Conservation (phyloP, 2,329 filamentous ascomycete species). For the Leptographium procerum region DNA sequence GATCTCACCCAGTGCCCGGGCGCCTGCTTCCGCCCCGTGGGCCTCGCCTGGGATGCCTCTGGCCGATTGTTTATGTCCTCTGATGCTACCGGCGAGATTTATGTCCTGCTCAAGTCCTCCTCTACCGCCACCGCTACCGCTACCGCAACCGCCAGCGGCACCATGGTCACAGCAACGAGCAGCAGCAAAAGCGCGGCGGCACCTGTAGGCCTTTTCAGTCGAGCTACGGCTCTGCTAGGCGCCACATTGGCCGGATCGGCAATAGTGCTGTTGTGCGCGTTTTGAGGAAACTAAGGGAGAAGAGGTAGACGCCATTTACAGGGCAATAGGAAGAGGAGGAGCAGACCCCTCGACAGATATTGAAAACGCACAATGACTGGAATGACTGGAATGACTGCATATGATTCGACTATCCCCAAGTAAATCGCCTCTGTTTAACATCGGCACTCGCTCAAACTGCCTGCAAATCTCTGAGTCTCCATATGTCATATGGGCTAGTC, state of each 20-base stretch:
- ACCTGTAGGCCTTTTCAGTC: neutral
- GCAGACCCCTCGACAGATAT: neutral
- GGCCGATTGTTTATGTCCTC: slow-evolving; percentile 51
- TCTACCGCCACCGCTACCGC: neutral
- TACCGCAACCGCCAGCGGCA: slow-evolving; percentile 9
- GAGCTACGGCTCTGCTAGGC: neutral
- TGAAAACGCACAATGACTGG: neutral
- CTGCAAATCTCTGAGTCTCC: too few relatives aligned
- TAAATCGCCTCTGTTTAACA: too few relatives aligned
- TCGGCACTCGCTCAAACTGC: too few relatives aligned
- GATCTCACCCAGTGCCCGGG: slow-evolving; percentile 41
- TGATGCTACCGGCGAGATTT: slow-evolving; percentile 56
- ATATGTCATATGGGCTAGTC: too few relatives aligned
- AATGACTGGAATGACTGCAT: neutral
- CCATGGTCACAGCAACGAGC: slow-evolving; percentile 11
- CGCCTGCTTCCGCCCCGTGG: slow-evolving; percentile 51
- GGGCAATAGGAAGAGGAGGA: neutral
- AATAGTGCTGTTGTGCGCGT: neutral
- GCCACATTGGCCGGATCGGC: neutral
- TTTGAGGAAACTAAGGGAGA: too few relatives aligned
- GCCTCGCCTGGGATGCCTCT: slow-evolving; percentile 37
- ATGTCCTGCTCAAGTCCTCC: slow-evolving; percentile 30
- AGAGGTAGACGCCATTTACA: neutral
- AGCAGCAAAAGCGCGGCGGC: neutral
- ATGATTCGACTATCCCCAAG: too few relatives aligned